A percentile compares a stretch with the other conserved stretches of the same genome.
These are phyloP conservation scores for Marasmius oreades DNA, from an alignment of 1,284 basidiomycete genomes.

Conservation along the genomic window DNA sequence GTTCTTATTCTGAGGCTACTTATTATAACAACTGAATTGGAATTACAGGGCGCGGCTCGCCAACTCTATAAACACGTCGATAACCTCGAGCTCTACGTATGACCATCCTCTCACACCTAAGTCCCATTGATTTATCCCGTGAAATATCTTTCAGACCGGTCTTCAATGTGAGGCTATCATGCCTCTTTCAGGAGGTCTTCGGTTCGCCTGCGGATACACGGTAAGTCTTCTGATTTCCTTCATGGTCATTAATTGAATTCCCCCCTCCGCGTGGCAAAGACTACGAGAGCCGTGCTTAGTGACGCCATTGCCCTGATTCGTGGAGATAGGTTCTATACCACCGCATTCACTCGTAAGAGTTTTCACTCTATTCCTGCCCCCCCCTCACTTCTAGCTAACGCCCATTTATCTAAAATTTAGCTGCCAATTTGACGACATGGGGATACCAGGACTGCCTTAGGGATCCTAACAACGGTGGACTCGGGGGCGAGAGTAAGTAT, in stretches of 20 bases:
- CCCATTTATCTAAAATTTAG: slow-evolving; percentile 17
- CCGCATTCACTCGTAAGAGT: slow-evolving; percentile 45
- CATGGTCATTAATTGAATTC: neutral
- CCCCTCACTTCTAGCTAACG: no score
- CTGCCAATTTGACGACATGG: slow-evolving; percentile 47
- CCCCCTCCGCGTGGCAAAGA: slow-evolving; percentile 19
- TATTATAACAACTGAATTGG: neutral
- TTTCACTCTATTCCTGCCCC: no score
- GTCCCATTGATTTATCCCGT: slow-evolving; percentile 11
- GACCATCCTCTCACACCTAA: slow-evolving; percentile 13
- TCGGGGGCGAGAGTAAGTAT: slow-evolving; percentile 30
- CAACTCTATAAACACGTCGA: slow-evolving; percentile 49
- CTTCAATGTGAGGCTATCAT: slow-evolving; percentile 52
- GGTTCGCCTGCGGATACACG: slow-evolving; percentile 48
- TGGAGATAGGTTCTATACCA: slow-evolving; percentile 46
- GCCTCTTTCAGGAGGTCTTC: slow-evolving; percentile 43
- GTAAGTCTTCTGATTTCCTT: slow-evolving; percentile 27
- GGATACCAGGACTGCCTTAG: slow-evolving; percentile 41
- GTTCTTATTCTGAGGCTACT: no score
- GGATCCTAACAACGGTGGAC: slow-evolving; percentile 34
- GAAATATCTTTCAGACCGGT: no score
- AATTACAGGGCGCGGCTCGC: slow-evolving; percentile 36
- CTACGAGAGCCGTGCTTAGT: slow-evolving; percentile 37
- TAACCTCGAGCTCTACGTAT: slow-evolving; percentile 49
- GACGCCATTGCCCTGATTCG: slow-evolving; percentile 55